These are phyloP conservation scores for Tothia fuscella DNA, from an alignment of 2,329 filamentous ascomycete genomes.

Conservation along the genomic window DNA sequence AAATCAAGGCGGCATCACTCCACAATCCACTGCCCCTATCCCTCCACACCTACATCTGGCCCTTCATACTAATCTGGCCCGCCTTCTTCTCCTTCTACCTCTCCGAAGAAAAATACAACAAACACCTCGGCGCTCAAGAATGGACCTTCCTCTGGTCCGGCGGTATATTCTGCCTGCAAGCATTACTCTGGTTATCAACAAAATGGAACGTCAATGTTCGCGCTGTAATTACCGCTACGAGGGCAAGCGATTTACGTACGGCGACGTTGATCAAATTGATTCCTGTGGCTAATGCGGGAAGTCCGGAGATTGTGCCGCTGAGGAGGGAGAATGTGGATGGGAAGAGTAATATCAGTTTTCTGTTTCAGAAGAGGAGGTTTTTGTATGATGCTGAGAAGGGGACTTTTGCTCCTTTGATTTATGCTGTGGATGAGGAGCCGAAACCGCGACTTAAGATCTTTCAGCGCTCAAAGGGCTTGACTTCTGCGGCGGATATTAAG, in stretches of 20 bases:
- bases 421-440: slow-evolving; percentile 73
- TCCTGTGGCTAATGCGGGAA: slow-evolving; percentile 77
- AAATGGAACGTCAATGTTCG: slow-evolving; percentile 92
- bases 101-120: slow-evolving; percentile 70
- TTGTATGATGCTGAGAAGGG: slow-evolving; percentile 62
- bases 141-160: slow-evolving; percentile 97
- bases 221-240: slow-evolving; percentile 67
- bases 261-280: slow-evolving; percentile 87
- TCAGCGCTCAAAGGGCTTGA: slow-evolving; percentile 68
- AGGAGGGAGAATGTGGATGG: slow-evolving; percentile 64
- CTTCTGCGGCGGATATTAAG: slow-evolving; percentile 61
- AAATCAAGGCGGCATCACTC: slow-evolving; percentile 79
- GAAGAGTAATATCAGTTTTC: slow-evolving; percentile 70
- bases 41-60: slow-evolving; percentile 84
- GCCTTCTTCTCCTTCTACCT: slow-evolving; percentile 82
- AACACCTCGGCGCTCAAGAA: slow-evolving; percentile 84
- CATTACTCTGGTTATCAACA: slow-evolving; percentile 85
- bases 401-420: slow-evolving; percentile 71
- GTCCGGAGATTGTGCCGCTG: slow-evolving; percentile 75
- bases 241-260: slow-evolving; percentile 55
- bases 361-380: slow-evolving; percentile 97
- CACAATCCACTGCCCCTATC: slow-evolving; percentile 73
- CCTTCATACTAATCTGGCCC: slow-evolving; percentile 85
- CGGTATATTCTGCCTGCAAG: slow-evolving; percentile 76
- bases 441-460: slow-evolving; percentile 69